Evolutionary conservation across 2,329 filamentous ascomycete species (phyloP), one percentile per base, ranked within the genome.

Genomic region (Monosporascus sp.): DNA sequence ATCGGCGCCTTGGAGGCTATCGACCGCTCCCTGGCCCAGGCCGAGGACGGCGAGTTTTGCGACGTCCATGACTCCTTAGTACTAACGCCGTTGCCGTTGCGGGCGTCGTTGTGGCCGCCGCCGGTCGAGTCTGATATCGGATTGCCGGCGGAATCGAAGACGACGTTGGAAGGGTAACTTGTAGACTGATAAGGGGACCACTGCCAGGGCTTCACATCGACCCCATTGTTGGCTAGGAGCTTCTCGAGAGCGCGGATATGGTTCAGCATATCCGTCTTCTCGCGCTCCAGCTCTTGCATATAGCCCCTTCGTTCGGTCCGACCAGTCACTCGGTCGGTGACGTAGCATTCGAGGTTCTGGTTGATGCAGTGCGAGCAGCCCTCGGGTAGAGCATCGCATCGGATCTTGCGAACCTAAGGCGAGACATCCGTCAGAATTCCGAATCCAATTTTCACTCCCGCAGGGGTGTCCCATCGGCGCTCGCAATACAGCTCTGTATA

Each of bases 301-400:
- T 93, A 90, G 50, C 90, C 90, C 62, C 90, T 79, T 53, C 85
- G 83, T 54, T 89, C 87, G 49, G 90, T 89, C 57, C 88, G 85
- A 54, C 90, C 89, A 3, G 89, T 92, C 65, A 94, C 90, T 62
- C 90, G 85, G 69, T 96, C 90, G 53, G 90, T 96, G 51, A 91
- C 91, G 71, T 83, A 86, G 72, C 90, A 96, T 65, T 89, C 82
- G 62, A 88, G 83, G 58, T 83, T 84, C 66, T 89, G 88, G 69
- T 87, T 84, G 61, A 83, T 74, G 73, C 90, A 96, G 62, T 89
- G 87, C 56, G 88, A 89, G 72, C 90, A 96, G 57, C 89, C 90
- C 60, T 89, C 86, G 34, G 87, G 83, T 41, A 88, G 77, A 51
- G 85, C 86, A 74, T 95, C 90, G 76, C 90, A 95, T 66, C 89